Conservation (phyloP, 1,139 yeast genomes). For the Yamadazyma atmosphaerica region DNA sequence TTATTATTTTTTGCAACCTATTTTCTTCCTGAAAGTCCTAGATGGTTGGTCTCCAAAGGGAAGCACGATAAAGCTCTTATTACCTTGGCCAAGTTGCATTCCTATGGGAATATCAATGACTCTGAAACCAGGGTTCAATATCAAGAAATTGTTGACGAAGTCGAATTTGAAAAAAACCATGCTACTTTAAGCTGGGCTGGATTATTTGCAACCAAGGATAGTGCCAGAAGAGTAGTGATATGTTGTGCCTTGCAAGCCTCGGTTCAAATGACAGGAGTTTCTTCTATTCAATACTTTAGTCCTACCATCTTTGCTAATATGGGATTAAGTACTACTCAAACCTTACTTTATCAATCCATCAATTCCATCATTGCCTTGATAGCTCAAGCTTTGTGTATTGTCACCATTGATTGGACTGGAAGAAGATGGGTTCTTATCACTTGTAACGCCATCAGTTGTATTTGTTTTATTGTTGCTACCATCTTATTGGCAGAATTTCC, state of each 20-base stretch:
- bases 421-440: conserved; percentile 17
- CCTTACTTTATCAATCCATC: conserved; percentile 47
- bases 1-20: conserved; percentile 23
- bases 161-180: conserved; percentile 20
- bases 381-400: conserved; percentile 40
- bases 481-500: conserved; percentile 36
- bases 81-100: conserved; percentile 23
- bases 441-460: conserved; percentile 12
- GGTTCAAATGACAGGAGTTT: conserved; percentile 67
- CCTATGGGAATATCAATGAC: conserved; percentile 19
- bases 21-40: conserved; percentile 61
- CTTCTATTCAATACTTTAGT: conserved; percentile 72
- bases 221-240: conserved; percentile 15
- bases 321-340: conserved; percentile 18
- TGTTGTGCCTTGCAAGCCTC: conserved; percentile 18
- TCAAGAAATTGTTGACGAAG: conserved; percentile 19
- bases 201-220: conserved; percentile 19
- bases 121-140: conserved; percentile 16
- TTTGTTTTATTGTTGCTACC: conserved; percentile 38
- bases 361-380: conserved; percentile 47
- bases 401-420: conserved; percentile 19
- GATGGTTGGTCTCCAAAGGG: conserved; percentile 48
- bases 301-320: conserved; percentile 21
- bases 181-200: conserved; percentile 21
- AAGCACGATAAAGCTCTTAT: conserved; percentile 35